Evolutionary conservation across 805 yeast species (phyloP), one percentile per base, ranked within the genome.

Genomic region (Candida ulmi): DNA sequence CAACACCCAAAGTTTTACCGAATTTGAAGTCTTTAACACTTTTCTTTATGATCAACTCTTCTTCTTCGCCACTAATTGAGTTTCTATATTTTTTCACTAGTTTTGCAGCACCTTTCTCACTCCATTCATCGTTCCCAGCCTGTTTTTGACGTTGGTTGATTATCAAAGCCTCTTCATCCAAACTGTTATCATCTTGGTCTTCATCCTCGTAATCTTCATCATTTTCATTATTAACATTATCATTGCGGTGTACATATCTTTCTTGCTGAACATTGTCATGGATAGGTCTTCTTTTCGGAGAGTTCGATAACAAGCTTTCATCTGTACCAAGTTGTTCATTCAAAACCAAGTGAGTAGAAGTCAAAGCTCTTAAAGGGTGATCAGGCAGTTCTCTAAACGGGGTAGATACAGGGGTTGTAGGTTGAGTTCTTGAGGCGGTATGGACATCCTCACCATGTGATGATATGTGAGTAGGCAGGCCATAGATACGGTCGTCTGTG

Each of bases 1-100:
- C 99, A 57, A 87, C 95, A 24, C 99, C 99, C 23, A 93, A 74
- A 33, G 83, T 79, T 15, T 86, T 79, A 9, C 95, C 95, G 57
- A 93, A 88, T 46, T 80, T 83, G 61, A 90, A 93, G 57, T 93
- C 99, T 48, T 80, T 78, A 11, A 88, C 95, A 17, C 63, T 77
- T 61, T 56, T 69, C 60, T 58, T 73, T 33, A 69, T 78, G 39
- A 71, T 65, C 55, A 66, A 72, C 42, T 74, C 82, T 52, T 60
- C 62, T 6, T 65, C 60, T 55, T 76, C 63, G 11, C 86, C 87
- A 12, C 68, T 58, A 3, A 59, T 50, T 24, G 64, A 63, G 40
- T 72, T 74, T 12, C 56, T 52, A 4, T 65, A 65, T 17, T 68
- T 66, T 43, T 68, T 70, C 12, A 77, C 65, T 4, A 74, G 57